Percentiles rank a stretch among this genome's conserved stretches.
Evolutionary conservation across 2,329 filamentous ascomycete species (phyloP).

Genomic region (Rhynchosporium graminicola): DNA sequence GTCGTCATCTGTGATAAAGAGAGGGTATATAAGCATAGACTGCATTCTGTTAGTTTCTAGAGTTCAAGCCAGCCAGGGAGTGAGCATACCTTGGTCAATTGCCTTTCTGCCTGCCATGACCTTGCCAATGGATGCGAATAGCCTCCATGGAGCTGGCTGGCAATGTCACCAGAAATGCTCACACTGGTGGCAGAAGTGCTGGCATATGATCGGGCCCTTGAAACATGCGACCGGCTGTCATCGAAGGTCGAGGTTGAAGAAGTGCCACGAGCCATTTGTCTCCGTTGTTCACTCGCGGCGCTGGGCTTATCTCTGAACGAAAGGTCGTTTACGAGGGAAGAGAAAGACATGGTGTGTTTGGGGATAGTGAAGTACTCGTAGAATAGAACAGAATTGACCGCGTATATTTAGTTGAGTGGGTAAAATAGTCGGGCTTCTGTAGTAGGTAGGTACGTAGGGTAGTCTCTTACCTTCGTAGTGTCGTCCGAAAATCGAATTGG

Average conservation of each 20-base stretch:
- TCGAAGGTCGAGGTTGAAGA: conserved; percentile 53
- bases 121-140: conserved; percentile 79
- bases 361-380: neutral
- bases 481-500: too few species aligned
- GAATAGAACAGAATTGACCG: conserved; percentile 5
- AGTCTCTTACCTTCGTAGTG: too few species aligned
- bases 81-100: conserved; percentile 73
- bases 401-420: conserved; percentile 4
- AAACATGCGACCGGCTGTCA: conserved; percentile 61
- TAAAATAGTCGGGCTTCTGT: neutral
- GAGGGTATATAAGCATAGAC: conserved; percentile 98
- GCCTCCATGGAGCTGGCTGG: conserved; percentile 79
- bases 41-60: conserved; percentile 42
- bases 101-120: conserved; percentile 80
- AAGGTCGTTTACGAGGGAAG: conserved; percentile 65
- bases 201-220: conserved; percentile 64
- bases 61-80: neutral
- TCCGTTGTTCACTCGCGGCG: conserved; percentile 39
- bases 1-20: conserved; percentile 93
- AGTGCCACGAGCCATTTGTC: conserved; percentile 48
- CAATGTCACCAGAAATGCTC: conserved; percentile 73
- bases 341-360: conserved; percentile 59
- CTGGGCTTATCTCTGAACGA: conserved; percentile 56
- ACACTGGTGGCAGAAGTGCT: conserved; percentile 69
- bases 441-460: neutral